phyloP scores from a whole-genome alignment of 192 early-diverging fungal genomes.

The Phycomyces blakesleeanus region DNA sequence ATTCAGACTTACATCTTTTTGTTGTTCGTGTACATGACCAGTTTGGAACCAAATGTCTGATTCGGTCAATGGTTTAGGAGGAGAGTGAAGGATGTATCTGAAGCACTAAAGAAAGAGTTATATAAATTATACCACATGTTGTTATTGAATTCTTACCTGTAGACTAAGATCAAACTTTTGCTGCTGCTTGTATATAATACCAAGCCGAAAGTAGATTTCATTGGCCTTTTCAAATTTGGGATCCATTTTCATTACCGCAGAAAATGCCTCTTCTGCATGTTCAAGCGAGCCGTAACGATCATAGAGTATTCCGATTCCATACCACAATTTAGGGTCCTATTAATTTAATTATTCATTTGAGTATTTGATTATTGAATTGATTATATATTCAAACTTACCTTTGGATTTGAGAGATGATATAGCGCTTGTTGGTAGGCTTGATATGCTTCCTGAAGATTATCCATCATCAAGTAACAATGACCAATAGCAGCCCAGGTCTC shows the following conservation, averaged over 20 bases:
- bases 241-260: conserved; percentile 92
- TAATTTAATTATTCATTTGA: no score
- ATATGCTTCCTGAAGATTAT: conserved; percentile 93
- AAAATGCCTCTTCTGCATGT: conserved; percentile 96
- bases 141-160: conserved; percentile 46
- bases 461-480: conserved; percentile 96
- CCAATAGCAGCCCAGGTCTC: conserved; percentile 92
- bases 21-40: conserved; percentile 94
- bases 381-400: conserved; percentile 45
- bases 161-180: conserved; percentile 72
- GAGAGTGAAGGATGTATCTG: conserved; percentile 77
- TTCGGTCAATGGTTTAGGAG: conserved; percentile 92
- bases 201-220: conserved; percentile 96
- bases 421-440: conserved; percentile 95
- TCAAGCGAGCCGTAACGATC: conserved; percentile 97
- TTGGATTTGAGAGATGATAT: conserved; percentile 86
- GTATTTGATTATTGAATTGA: no score
- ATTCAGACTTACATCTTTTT: conserved; percentile 67
- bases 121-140: background rate
- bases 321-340: conserved; percentile 98
- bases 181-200: conserved; percentile 97
- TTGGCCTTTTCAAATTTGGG: conserved; percentile 96
- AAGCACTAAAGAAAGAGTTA: conserved; percentile 68
- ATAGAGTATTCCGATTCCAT: conserved; percentile 97
- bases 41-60: conserved; percentile 99